These are phyloP conservation scores for Exophiala mesophila DNA, from an alignment of 2,329 filamentous ascomycete species.

Conservation along the genomic window DNA sequence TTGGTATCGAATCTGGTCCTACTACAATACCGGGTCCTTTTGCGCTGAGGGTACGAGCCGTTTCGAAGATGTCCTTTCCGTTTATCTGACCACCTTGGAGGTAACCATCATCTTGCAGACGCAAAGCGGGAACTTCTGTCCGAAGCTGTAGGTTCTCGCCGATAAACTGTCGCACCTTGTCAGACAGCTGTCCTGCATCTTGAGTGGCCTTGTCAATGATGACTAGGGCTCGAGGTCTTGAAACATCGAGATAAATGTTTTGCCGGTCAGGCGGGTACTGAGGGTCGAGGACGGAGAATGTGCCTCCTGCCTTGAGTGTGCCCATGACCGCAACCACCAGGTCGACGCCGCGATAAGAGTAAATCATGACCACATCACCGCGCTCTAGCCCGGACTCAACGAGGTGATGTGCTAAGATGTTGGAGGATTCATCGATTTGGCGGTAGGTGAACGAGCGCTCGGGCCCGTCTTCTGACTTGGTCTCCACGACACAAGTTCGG, in stretches of 20 bases:
- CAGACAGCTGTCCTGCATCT: constrained; percentile 60
- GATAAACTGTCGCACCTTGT: constrained; percentile 63
- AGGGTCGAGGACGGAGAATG: constrained; percentile 66
- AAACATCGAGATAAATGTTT: constrained; percentile 76
- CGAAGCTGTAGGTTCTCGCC: constrained; percentile 66
- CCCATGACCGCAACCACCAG: constrained; percentile 78
- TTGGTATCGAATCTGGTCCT: constrained; percentile 78
- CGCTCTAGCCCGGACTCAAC: constrained; percentile 65
- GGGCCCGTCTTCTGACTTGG: constrained; percentile 47
- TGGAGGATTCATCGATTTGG: constrained; percentile 81
- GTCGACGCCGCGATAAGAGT: constrained; percentile 75
- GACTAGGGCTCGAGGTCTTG: constrained; percentile 67
- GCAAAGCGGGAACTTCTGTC: constrained; percentile 68
- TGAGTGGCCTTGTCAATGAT: constrained; percentile 66
- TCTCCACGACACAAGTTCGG: constrained; percentile 64
- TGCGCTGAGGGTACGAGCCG: constrained; percentile 48
- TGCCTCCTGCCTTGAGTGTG: constrained; percentile 54
- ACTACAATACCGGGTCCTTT: constrained; percentile 67
- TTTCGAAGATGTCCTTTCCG: constrained; percentile 63
- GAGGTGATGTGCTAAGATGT: constrained; percentile 73
- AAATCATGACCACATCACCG: constrained; percentile 92
- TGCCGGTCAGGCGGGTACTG: constrained; percentile 76
- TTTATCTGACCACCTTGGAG: constrained; percentile 64
- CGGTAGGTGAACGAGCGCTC: constrained; percentile 71
- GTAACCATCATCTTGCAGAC: constrained; percentile 64